A percentile compares a stretch with the other conserved stretches of the same genome.
phyloP scores from a whole-genome alignment of 495 filamentous ascomycete species.

The Tuber indicum region DNA sequence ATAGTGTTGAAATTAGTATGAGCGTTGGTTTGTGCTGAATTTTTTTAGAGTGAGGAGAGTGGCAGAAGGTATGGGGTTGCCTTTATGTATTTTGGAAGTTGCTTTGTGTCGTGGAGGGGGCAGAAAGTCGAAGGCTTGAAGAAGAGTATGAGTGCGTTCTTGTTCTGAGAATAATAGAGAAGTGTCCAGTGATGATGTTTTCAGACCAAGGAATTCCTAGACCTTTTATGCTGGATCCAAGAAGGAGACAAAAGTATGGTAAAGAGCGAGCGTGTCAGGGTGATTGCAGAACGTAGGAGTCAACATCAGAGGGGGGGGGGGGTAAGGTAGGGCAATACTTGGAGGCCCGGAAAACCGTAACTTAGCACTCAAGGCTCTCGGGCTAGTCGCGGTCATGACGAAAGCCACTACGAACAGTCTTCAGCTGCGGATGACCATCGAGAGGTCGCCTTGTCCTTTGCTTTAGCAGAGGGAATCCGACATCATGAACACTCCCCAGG shows the following conservation, averaged over 20 bases:
- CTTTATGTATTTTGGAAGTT: constrained; percentile 3
- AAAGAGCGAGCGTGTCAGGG: not conserved
- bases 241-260: not conserved
- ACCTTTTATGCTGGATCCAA: constrained; percentile 23
- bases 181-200: constrained; percentile 2
- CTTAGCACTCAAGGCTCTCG: constrained; percentile 20
- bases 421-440: constrained; percentile 17
- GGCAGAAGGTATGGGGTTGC: not conserved
- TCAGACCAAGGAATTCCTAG: constrained; percentile 7
- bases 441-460: constrained; percentile 14
- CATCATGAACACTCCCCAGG: constrained; percentile 21
- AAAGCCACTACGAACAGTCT: constrained; percentile 22
- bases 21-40: constrained; percentile 8
- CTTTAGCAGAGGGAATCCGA: constrained; percentile 2
- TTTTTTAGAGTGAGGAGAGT: not conserved
- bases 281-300: constrained; percentile 22
- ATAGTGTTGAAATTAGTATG: not conserved
- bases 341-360: constrained; percentile 6
- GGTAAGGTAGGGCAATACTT: constrained; percentile 9
- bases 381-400: constrained; percentile 24
- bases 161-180: constrained; percentile 1
- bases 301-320: constrained; percentile 14
- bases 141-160: constrained; percentile 1
- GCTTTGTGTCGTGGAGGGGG: not conserved
- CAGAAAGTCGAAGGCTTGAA: not conserved